Percentiles rank a stretch among this genome's conserved stretches.
Conservation (phyloP, 305 asterid genomes). For the Andrographis paniculata region DNA sequence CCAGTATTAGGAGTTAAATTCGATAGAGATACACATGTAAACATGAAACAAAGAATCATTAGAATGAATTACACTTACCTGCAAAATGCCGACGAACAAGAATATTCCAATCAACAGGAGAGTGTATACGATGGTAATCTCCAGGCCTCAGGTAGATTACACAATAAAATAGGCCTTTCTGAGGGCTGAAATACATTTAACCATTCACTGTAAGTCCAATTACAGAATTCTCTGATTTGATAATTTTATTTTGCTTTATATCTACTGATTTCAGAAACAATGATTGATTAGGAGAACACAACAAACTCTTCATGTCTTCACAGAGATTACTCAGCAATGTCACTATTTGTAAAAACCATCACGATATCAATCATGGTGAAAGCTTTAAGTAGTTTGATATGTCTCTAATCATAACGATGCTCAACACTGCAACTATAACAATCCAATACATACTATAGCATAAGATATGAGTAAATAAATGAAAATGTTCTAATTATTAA, state of each 20-base stretch:
- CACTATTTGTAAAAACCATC: not conserved
- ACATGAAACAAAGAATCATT: not conserved
- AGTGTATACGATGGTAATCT: slow-evolving; percentile 93
- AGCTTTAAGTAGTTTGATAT: not conserved
- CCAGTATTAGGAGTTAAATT: too few relatives aligned
- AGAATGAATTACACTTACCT: slow-evolving; percentile 26
- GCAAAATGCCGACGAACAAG: slow-evolving; percentile 80
- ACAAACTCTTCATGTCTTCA: too few relatives aligned
- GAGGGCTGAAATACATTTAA: slow-evolving; percentile 43
- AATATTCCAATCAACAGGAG: slow-evolving; percentile 91
- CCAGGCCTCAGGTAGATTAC: slow-evolving; percentile 96
- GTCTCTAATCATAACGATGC: not conserved
- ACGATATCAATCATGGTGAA: not conserved
- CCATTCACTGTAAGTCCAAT: not conserved
- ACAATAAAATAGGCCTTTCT: slow-evolving; percentile 87
- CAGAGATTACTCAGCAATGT: too few relatives aligned
- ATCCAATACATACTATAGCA: not conserved
- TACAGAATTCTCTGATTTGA: not conserved
- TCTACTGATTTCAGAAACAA: too few relatives aligned
- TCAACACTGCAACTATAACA: not conserved
- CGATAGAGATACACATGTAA: too few relatives aligned
- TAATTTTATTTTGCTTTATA: too few relatives aligned
- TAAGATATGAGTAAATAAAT: too few relatives aligned
- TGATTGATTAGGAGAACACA: too few relatives aligned
- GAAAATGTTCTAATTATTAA: not conserved